Evolutionary conservation across 805 yeast species (phyloP), one percentile per base, ranked within the genome.

Genomic region (Nakazawaea holstii): DNA sequence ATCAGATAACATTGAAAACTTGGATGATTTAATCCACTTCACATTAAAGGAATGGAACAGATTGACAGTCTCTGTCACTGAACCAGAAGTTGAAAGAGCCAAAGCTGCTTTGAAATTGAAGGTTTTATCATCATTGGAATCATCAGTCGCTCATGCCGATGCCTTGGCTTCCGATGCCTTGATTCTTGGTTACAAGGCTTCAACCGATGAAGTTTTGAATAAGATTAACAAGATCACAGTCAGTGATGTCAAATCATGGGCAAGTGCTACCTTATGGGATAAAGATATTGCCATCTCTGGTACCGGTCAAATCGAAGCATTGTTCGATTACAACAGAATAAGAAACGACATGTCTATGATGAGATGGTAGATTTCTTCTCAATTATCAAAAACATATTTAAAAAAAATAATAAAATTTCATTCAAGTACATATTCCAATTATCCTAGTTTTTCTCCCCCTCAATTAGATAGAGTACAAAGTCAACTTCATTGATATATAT

Each of bases 311-410:
- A 85, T 84, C 71, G 95, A 87, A 77, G 88, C 74, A 56, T 73
- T 87, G 69, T 73, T 86, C 65, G 95, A 87, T 68, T 87, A 87
- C 80, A 75, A 73, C 79, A 83, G 92, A 81, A 72, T 81, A 67
- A 84, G 95, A 83, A 84, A 82, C 70, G 91, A 84, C 62, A 87
- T 87, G 90, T 79, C 94, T 61, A 79, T 84, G 87, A 74, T 85
- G 82, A 86, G 95, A 84, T 80, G 84, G 84, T 80, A 66, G 14
- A 4, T 17, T 17, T 10, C 13, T 9, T 30, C 9, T 27, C 17
- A 14, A n/a, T 11, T 38, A 27, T 27, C 9, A 27, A 26, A 13
- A 26, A 37, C 33, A 30, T 30, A 11, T 30, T 11, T 30, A 30
- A 30, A 11, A 20, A 20, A 20, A 20, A 20, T 5, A 20, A 20